Evolutionary conservation across 495 filamentous ascomycete genomes (phyloP).

Genomic region (Penicillium coprophilum): DNA sequence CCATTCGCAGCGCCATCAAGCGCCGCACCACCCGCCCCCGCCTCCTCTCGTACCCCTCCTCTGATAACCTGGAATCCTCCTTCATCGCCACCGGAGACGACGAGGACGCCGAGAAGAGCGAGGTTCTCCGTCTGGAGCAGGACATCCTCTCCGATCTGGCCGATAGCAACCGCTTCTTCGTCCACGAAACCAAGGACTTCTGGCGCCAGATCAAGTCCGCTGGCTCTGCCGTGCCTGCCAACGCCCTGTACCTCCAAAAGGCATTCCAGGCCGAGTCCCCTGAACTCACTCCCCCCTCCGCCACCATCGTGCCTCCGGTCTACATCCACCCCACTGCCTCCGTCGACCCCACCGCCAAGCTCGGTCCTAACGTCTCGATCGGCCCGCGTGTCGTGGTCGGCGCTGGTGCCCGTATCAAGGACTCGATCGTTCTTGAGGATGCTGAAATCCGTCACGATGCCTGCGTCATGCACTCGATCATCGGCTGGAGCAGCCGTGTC

Average conservation of each 20-base stretch:
- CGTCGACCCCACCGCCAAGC: constrained; percentile 93
- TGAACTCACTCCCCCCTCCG: constrained; percentile 80
- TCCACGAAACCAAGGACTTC: constrained; percentile 98
- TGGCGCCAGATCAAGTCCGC: constrained; percentile 99
- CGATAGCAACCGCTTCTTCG: constrained; percentile 97
- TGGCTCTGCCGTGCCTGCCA: constrained; percentile 94
- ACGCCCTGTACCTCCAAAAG: constrained; percentile 95
- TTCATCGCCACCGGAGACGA: constrained; percentile 68
- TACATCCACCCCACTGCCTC: constrained; percentile 95
- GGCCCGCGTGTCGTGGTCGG: constrained; percentile 83
- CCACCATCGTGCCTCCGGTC: constrained; percentile 89
- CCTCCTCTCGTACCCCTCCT: constrained; percentile 88
- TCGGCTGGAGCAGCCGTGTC: constrained; percentile 94
- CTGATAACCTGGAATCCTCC: constrained; percentile 84
- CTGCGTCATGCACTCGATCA: constrained; percentile 93
- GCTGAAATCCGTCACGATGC: constrained; percentile 96
- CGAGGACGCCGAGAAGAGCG: constrained; percentile 74
- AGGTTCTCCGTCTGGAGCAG: constrained; percentile 93
- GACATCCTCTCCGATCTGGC: constrained; percentile 96
- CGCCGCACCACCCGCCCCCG: constrained; percentile 89
- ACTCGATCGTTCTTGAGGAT: constrained; percentile 94
- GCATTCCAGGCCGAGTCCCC: constrained; percentile 80
- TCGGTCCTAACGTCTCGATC: constrained; percentile 95
- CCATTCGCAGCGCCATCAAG: constrained; percentile 93
- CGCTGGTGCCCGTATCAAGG: constrained; percentile 88